phyloP scores from a whole-genome alignment of 441 rosid genomes.

The Heliophila coronopifolia region DNA sequence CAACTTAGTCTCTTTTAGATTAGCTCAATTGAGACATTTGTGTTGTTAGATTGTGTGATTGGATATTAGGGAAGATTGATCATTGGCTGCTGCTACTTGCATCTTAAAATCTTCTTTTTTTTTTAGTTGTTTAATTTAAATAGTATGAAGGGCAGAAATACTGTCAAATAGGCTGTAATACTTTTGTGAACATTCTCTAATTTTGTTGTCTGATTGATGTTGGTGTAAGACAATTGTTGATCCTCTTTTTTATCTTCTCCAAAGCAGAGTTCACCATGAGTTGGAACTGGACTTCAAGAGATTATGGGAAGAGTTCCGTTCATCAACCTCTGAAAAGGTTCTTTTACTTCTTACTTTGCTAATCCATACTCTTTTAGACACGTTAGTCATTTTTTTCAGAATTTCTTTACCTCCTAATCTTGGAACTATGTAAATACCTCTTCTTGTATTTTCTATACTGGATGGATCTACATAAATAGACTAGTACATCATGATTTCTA shows the following conservation, averaged over 20 bases:
- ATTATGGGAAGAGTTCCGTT: slow-evolving; percentile 98
- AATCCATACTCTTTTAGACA: background rate
- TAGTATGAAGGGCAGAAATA: background rate
- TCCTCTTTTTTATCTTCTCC: slow-evolving; percentile 14
- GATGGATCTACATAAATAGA: slow-evolving; percentile 12
- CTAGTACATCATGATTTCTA: slow-evolving; percentile 21
- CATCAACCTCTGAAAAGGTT: slow-evolving; percentile 97
- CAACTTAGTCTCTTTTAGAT: slow-evolving; percentile 11
- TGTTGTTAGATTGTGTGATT: slow-evolving; percentile 16
- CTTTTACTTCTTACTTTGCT: slow-evolving; percentile 18
- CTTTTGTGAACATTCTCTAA: background rate
- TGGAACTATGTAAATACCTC: slow-evolving; percentile 9
- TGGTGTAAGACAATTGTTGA: slow-evolving; percentile 8
- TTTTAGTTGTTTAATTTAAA: slow-evolving; percentile 4
- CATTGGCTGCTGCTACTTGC: background rate
- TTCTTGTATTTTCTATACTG: slow-evolving; percentile 2
- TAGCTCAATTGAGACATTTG: slow-evolving; percentile 7
- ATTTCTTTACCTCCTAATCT: background rate
- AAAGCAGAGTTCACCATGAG: slow-evolving; percentile 74
- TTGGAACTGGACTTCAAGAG: slow-evolving; percentile 98
- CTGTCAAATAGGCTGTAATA: background rate
- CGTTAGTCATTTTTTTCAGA: background rate
- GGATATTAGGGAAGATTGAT: slow-evolving; percentile 4
- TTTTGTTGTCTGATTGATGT: slow-evolving; percentile 4
- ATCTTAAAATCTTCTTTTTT: background rate